Evolutionary conservation across 192 early-diverging fungal genomes (phyloP).

Genomic region (Backusella sp.): DNA sequence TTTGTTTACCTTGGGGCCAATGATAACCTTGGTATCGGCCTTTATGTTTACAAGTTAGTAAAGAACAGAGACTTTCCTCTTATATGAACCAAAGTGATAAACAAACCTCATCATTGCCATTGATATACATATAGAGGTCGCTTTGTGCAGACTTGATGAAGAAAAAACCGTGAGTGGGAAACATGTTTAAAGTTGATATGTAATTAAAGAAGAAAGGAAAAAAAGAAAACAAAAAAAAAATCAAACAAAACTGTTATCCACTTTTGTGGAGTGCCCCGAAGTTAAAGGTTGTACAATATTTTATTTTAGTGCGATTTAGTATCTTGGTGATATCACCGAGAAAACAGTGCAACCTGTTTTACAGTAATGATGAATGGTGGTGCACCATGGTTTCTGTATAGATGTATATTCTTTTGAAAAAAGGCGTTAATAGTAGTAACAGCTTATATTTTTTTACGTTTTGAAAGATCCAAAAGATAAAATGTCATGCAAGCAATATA

Average conservation of each 20-base stretch:
- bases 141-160: slow-evolving; percentile 22
- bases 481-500: background rate
- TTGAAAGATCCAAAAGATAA: background rate
- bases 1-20: slow-evolving; percentile 16
- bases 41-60: background rate
- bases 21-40: slow-evolving; percentile 15
- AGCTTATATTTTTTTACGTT: background rate
- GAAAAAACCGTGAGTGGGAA: slow-evolving; percentile 16
- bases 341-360: background rate
- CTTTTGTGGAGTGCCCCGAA: background rate
- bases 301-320: background rate
- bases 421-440: background rate
- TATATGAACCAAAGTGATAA: background rate
- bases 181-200: background rate
- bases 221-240: background rate
- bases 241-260: background rate
- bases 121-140: slow-evolving; percentile 15
- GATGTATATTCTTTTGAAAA: background rate
- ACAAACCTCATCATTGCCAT: background rate
- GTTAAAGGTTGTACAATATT: slow-evolving; percentile 3
- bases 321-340: slow-evolving; percentile 5
- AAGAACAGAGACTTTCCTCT: background rate
- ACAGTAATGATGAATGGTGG: background rate
- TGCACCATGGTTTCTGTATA: background rate
- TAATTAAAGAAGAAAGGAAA: background rate